phyloP scores from a whole-genome alignment of 305 asterid genomes.

The Fraxinus latifolia region DNA sequence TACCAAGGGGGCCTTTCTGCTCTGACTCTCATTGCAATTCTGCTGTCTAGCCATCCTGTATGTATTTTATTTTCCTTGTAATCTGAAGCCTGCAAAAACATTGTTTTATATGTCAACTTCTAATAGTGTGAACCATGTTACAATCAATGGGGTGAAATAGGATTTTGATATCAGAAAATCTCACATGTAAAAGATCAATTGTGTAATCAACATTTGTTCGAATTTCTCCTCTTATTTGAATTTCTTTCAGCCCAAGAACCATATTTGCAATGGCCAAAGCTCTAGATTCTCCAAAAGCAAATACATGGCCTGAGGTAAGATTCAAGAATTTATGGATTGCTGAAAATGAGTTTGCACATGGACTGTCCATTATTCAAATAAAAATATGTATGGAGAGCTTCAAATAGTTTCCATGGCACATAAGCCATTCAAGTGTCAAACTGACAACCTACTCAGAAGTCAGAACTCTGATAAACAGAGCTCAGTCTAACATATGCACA shows the following conservation, averaged over 20 bases:
- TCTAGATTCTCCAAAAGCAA: constrained; percentile 98
- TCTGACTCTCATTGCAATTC: constrained; percentile 99
- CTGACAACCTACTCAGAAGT: neutral
- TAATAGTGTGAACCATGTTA: neutral
- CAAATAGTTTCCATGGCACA: neutral
- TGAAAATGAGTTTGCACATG: constrained; percentile 1
- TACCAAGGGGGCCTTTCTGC: constrained; percentile 99
- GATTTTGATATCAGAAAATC: constrained; percentile 27
- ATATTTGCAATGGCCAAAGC: constrained; percentile 94
- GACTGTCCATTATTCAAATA: neutral
- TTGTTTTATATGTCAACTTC: constrained; percentile 17
- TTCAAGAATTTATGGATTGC: constrained; percentile 13
- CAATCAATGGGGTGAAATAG: constrained; percentile 2
- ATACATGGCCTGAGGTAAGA: constrained; percentile 75
- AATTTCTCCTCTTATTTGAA: constrained; percentile 97
- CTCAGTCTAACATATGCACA: constrained; percentile 10
- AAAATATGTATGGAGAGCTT: neutral
- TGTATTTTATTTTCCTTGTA: constrained; percentile 94
- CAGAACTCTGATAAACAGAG: neutral
- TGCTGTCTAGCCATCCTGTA: constrained; percentile 98
- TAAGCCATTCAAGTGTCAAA: neutral
- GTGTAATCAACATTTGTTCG: constrained; percentile 98
- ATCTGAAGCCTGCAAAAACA: constrained; percentile 70
- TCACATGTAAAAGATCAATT: constrained; percentile 92
- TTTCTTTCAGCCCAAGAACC: constrained; percentile 99